Percentiles rank a stretch among this genome's conserved stretches.
phyloP scores from a whole-genome alignment of 352 stramenopile species.

The Globisporangium camurandrum region DNA sequence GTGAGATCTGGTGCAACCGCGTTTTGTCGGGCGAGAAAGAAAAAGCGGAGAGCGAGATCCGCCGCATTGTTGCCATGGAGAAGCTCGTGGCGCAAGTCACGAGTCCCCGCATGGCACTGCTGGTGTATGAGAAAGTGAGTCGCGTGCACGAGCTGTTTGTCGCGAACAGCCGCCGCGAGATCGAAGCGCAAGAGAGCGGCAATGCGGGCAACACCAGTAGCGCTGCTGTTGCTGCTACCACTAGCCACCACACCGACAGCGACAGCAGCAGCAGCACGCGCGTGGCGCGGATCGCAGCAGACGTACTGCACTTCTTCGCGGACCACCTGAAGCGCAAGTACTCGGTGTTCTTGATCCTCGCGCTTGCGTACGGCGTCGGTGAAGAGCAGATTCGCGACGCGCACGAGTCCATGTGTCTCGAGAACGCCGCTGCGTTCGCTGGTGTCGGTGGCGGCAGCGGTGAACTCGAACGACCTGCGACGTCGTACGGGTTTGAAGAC shows the following conservation, averaged over 20 bases:
- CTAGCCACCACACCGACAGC: too few relatives aligned
- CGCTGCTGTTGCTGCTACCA: too few relatives aligned
- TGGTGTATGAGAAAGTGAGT: slow-evolving; percentile 86
- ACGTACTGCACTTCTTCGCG: slow-evolving; percentile 76
- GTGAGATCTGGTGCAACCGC: slow-evolving; percentile 80
- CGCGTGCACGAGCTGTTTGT: slow-evolving; percentile 82
- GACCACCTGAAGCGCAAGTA: slow-evolving; percentile 86
- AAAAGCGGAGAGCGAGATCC: slow-evolving; percentile 77
- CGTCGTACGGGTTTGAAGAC: slow-evolving; percentile 70
- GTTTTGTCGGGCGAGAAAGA: slow-evolving; percentile 74
- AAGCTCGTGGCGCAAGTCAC: slow-evolving; percentile 78
- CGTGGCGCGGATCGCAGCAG: slow-evolving; percentile 30
- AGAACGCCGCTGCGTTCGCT: slow-evolving; percentile 65
- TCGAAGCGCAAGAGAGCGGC: slow-evolving; percentile 51
- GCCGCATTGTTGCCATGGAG: slow-evolving; percentile 80
- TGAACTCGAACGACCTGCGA: slow-evolving; percentile 35
- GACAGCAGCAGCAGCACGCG: too few relatives aligned
- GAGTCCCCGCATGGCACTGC: slow-evolving; percentile 66
- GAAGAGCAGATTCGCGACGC: slow-evolving; percentile 77
- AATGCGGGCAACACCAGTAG: too few relatives aligned
- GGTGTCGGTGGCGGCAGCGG: slow-evolving; percentile 68
- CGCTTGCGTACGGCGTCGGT: slow-evolving; percentile 61
- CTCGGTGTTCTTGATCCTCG: slow-evolving; percentile 80
- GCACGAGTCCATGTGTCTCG: slow-evolving; percentile 74
- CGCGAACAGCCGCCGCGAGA: slow-evolving; percentile 70